Evolutionary conservation across 2,329 filamentous ascomycete genomes (phyloP).

Genomic region (Madurella mycetomatis): DNA sequence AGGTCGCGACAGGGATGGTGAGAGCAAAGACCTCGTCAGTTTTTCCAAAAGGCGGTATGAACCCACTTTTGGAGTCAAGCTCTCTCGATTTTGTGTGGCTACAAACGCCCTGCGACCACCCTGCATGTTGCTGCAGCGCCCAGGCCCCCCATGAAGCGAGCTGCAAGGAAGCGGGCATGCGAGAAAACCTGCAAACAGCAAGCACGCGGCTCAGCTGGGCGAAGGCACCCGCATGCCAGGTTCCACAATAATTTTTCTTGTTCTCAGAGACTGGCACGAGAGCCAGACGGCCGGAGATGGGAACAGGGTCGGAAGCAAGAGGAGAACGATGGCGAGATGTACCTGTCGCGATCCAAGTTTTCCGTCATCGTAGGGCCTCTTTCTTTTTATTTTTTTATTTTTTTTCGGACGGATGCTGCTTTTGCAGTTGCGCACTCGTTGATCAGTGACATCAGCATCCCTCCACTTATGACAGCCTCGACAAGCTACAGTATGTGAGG

Average conservation of each 20-base stretch:
- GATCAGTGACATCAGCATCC: slow-evolving; percentile 14
- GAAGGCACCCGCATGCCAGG: slow-evolving; percentile 15
- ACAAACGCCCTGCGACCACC: neutral
- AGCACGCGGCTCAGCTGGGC: slow-evolving; percentile 10
- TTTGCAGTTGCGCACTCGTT: neutral
- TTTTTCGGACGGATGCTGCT: neutral
- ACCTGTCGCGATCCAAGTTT: neutral
- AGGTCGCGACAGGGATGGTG: slow-evolving; percentile 15
- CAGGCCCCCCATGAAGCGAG: slow-evolving; percentile 14
- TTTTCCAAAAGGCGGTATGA: slow-evolving; percentile 24
- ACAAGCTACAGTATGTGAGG: too few relatives aligned
- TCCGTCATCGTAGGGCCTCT: slow-evolving; percentile 2
- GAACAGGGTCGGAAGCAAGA: neutral
- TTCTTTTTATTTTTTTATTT: too few relatives aligned
- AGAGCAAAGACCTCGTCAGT: neutral
- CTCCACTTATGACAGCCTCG: neutral
- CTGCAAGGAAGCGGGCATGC: slow-evolving; percentile 14
- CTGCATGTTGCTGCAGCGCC: neutral
- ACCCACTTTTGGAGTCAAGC: slow-evolving; percentile 18
- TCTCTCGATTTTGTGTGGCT: slow-evolving; percentile 14
- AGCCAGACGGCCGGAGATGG: neutral
- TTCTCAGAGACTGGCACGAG: too few relatives aligned
- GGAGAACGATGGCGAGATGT: neutral
- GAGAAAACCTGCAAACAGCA: slow-evolving; percentile 12
- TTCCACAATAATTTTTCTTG: slow-evolving; percentile 18